Base-by-base conservation (phyloP, 495 filamentous ascomycete species). In the Aspergillus carlsbadensis region DNA sequence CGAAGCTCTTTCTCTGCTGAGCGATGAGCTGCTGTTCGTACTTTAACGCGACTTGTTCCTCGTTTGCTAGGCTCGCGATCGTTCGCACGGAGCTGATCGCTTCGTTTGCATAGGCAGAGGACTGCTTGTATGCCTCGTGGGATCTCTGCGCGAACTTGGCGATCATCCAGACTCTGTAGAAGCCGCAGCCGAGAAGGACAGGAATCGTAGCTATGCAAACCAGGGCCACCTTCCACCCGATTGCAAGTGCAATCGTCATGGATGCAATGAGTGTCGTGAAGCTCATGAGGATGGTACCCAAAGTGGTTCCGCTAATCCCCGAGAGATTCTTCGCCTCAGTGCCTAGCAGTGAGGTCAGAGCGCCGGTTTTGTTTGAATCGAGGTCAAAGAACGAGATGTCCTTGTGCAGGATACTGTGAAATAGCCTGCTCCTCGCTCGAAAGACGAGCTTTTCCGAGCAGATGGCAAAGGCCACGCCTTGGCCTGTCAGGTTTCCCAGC, bases 211-310 rank as follows among this genome's bases (percentile, higher is more conserved):
- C 70, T 13, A 81, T 71, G 48, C 78, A 73, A 3, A 86, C 82
- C 15, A 84, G 70, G 0, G 80, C 80, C 5, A 86, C 77, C 59
- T 82, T 84, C 83, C 83, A 86, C 17, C 80, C 83, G 18, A 81
- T 61, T 22, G 78, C 63, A 48, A 80, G 69, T 0, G 81, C 71
- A n/a, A 83, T 56, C 11, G 78, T 63, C 44, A 84, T 71, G 1
- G 74, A 43, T 13, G 40, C 20, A 22, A 63, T n/a, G 0, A 72
- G 20, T 1, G 66, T 68, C 0, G 60, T 49, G 68, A 64, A 8
- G 50, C 54, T 39, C 58, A 17, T 72, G 58, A 58, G 71, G 49
- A 64, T 67, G 50, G 48, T 59, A 15, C 64, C 73, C 39, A 62
- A 68, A 34, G 46, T 67, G 15, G 56, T 64, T 58, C 54, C 69